Evolutionary conservation across 78 protist genomes (phyloP).

Genomic region (Cavenderia fasciculata): DNA sequence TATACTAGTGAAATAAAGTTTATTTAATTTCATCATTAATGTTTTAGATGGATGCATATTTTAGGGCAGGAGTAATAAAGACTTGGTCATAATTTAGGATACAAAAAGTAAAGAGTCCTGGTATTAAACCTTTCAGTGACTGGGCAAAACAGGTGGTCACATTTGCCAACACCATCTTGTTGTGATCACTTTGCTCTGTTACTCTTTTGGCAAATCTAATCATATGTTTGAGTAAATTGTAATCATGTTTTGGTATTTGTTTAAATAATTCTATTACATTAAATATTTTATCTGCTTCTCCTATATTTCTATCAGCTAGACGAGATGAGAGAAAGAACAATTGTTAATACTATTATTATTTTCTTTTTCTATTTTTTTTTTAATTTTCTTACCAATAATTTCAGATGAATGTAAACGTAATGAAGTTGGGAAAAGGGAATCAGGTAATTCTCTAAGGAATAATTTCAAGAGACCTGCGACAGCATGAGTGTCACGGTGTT

Average conservation of each 20-base stretch:
- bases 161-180: slow-evolving; percentile 67
- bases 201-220: slow-evolving; percentile 52
- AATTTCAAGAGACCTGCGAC: slow-evolving; percentile 76
- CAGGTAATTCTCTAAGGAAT: slow-evolving; percentile 76
- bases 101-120: slow-evolving; percentile 56
- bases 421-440: slow-evolving; percentile 28
- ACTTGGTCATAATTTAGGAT: slow-evolving; percentile 40
- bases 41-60: too few relatives aligned
- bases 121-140: slow-evolving; percentile 30
- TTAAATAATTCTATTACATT: not conserved
- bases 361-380: too few relatives aligned
- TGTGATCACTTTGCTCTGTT: slow-evolving; percentile 32
- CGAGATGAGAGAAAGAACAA: too few relatives aligned
- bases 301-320: slow-evolving; percentile 1
- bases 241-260: slow-evolving; percentile 25
- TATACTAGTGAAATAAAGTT: too few relatives aligned
- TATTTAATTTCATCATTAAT: too few relatives aligned
- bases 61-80: not conserved
- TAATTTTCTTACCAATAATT: slow-evolving; percentile 45
- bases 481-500: slow-evolving; percentile 56
- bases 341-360: too few relatives aligned
- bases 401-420: slow-evolving; percentile 47
- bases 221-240: slow-evolving; percentile 58
- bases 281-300: slow-evolving; percentile 35
- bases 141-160: slow-evolving; percentile 74